A percentile compares a stretch with the other conserved stretches of the same genome.
Conservation (phyloP, 2,329 filamentous ascomycete species). For the Aureobasidium pullulans region DNA sequence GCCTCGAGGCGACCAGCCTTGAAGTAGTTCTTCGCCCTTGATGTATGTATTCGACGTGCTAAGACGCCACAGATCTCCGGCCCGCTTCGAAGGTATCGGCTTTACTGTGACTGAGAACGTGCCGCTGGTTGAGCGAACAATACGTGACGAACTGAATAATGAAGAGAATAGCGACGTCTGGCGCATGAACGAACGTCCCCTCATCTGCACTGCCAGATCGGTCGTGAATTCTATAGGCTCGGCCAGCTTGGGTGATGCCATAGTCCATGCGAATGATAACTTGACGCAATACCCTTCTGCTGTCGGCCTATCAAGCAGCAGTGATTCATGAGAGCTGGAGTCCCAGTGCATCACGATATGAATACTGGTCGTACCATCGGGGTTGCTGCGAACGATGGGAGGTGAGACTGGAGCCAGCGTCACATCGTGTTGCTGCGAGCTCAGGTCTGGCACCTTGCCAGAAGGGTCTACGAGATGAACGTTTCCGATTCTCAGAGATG, state of each 20-base stretch:
- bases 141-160: conserved; percentile 74
- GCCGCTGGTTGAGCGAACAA: conserved; percentile 78
- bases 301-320: conserved; percentile 89
- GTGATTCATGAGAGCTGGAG: conserved; percentile 81
- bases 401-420: conserved; percentile 67
- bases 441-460: conserved; percentile 77
- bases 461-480: conserved; percentile 77
- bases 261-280: conserved; percentile 78
- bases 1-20: conserved; percentile 78
- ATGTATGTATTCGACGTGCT: conserved; percentile 93
- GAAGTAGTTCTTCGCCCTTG: conserved; percentile 84
- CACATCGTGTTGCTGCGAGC: conserved; percentile 64
- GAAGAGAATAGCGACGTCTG: conserved; percentile 81
- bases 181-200: conserved; percentile 75
- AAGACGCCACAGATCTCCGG: conserved; percentile 92
- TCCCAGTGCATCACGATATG: conserved; percentile 93
- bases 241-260: conserved; percentile 74
- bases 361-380: conserved; percentile 82
- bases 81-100: conserved; percentile 81
- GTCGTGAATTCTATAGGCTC: conserved; percentile 82
- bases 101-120: conserved; percentile 83
- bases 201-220: conserved; percentile 73
- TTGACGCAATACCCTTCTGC: conserved; percentile 90
- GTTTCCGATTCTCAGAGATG: conserved; percentile 67
- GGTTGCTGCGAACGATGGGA: conserved; percentile 74